These are phyloP conservation scores for Perilla frutescens DNA, from an alignment of 257 asterid genomes.

Conservation along the genomic window DNA sequence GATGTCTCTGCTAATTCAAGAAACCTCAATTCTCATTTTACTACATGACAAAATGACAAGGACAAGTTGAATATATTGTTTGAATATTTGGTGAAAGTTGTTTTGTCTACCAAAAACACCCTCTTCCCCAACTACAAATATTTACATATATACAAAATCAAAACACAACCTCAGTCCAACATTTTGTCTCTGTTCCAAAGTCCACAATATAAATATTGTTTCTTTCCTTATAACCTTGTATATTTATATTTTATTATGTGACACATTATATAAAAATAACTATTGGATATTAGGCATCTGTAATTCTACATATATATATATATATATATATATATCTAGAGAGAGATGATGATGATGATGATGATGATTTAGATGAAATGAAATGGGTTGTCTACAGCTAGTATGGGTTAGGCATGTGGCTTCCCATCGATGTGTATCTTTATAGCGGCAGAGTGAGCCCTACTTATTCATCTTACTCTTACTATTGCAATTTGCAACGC, in stretches of 20 bases:
- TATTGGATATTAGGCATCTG: too few relatives aligned
- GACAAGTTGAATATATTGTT: background rate
- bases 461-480: constrained; percentile 1
- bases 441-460: constrained; percentile 43
- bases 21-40: constrained; percentile 27
- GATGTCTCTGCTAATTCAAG: constrained; percentile 32
- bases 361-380: background rate
- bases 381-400: constrained; percentile 44
- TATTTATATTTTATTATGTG: too few relatives aligned
- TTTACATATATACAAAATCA: background rate
- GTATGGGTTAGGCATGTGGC: constrained; percentile 45
- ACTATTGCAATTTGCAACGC: background rate
- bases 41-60: constrained; percentile 2
- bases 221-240: background rate
- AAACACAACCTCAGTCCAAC: background rate
- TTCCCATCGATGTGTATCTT: constrained; percentile 34
- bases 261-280: background rate
- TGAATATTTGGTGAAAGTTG: constrained; percentile 3
- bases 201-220: background rate
- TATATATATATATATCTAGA: background rate
- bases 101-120: background rate
- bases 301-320: too few relatives aligned
- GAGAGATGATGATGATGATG: background rate
- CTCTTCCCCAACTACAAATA: background rate
- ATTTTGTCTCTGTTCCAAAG: background rate